Conservation (phyloP, 352 stramenopile species). For the Globisporangium acanthophoron region DNA sequence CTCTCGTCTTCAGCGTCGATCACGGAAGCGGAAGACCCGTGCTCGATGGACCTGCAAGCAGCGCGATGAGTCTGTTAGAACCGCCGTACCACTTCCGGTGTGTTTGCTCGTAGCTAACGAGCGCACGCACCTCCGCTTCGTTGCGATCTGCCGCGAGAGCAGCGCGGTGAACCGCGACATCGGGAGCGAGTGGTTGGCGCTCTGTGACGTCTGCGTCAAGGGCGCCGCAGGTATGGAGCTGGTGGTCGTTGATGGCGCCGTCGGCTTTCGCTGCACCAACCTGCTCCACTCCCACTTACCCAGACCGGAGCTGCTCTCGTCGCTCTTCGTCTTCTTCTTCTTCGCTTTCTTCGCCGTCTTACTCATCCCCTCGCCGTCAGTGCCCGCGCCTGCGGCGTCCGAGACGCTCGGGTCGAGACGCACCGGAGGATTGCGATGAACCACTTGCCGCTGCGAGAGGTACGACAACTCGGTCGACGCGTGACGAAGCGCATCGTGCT, state of each 20-base stretch:
- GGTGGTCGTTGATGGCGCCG: background rate
- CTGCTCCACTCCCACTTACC: conserved; percentile 67
- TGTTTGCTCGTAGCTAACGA: background rate
- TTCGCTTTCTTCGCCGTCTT: conserved; percentile 27
- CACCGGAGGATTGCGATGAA: conserved; percentile 65
- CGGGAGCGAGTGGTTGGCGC: conserved; percentile 2
- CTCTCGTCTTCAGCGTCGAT: background rate
- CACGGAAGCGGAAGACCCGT: background rate
- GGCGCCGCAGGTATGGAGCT: background rate
- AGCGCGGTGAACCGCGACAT: conserved; percentile 23
- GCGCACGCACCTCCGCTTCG: conserved; percentile 5
- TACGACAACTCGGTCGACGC: conserved; percentile 68
- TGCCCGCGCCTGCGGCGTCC: background rate
- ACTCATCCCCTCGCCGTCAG: conserved; percentile 16
- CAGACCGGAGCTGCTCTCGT: conserved; percentile 25
- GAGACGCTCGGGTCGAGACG: conserved; percentile 14
- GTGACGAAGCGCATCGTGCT: conserved; percentile 40
- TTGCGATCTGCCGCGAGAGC: conserved; percentile 22
- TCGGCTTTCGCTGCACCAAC: conserved; percentile 36
- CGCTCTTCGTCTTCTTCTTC: conserved; percentile 28
- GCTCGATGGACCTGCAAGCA: conserved; percentile 3
- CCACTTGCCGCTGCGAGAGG: conserved; percentile 74
- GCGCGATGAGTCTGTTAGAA: background rate
- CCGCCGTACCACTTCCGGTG: too few relatives aligned
- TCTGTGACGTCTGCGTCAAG: background rate